Evolutionary conservation across 805 yeast species (phyloP), one percentile per base, ranked within the genome.

Genomic region (Brettanomyces anomalus): DNA sequence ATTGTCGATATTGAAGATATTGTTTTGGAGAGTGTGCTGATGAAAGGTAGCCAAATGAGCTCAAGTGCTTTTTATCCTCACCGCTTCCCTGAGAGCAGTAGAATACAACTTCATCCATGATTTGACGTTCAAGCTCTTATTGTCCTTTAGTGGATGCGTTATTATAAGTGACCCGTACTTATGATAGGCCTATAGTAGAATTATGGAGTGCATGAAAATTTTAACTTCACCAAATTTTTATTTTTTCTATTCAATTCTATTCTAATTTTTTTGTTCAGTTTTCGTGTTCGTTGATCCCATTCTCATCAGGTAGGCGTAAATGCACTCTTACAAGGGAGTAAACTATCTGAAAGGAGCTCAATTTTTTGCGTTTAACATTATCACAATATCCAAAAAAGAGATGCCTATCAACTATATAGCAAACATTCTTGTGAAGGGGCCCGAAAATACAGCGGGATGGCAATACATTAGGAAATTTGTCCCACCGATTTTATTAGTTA

Each of bases 381-480:
- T n/a, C 37, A 7, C 20, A 14, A 8, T 7, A 7, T 2, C 18
- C 13, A 6, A 8, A n/a, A 16, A 6, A 32, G 41, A 13, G 10
- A 90, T 90, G 98, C 97, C 97, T 1, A 56, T 90, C 41, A 85
- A 90, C 56, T 79, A 88, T 49, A 57, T 88, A 13, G 80, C 84
- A n/a, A 69, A 81, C 1, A 77, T 79, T 34, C 46, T 82, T 26
- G 57, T 72, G 14, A 86, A 88, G 26, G 97, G 97, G 6, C 72
- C 89, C 0, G 78, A 76, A 8, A 69, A 68, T 3, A 70, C 90
- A 36, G 97, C 97, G 0, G 85, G 83, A 30, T 88, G 82, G 79
- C 64, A 66, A 3, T 64, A 72, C 41, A 60, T 86, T 43, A 76
- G 73, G 49, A 52, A 54, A 5, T 77, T 74, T 49, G 81, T 72